Percentiles rank a stretch among this genome's conserved stretches.
These are phyloP conservation scores for Kodamaea hsintzibuensis DNA, from an alignment of 805 yeast species.

Conservation along the genomic window DNA sequence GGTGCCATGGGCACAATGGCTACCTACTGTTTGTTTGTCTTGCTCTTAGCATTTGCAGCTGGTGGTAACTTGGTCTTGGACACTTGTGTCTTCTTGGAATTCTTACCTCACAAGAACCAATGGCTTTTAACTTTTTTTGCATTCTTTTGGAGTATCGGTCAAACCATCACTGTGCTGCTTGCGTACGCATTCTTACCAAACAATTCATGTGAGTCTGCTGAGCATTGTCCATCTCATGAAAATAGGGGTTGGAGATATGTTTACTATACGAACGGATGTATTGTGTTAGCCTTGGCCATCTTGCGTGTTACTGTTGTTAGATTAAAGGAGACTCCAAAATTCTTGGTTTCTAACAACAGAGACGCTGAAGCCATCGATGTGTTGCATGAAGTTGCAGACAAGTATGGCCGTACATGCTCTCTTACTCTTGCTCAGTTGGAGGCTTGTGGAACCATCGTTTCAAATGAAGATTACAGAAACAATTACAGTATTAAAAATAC, in stretches of 20 bases:
- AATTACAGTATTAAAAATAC: conserved; percentile 7
- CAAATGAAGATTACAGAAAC: conserved; percentile 22
- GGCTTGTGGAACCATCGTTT: conserved; percentile 18
- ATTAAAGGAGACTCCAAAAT: conserved; percentile 59
- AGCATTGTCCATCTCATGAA: conserved; percentile 43
- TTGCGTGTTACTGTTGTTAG: conserved; percentile 33
- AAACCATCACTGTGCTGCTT: conserved; percentile 50
- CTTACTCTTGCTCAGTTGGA: conserved; percentile 24
- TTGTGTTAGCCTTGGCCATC: conserved; percentile 42
- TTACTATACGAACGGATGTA: conserved; percentile 46
- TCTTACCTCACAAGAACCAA: conserved; percentile 51
- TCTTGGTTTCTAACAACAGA: conserved; percentile 50
- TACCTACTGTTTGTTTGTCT: conserved; percentile 50
- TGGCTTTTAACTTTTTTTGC: conserved; percentile 52
- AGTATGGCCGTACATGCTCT: conserved; percentile 20
- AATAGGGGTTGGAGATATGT: conserved; percentile 67
- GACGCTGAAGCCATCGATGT: conserved; percentile 50
- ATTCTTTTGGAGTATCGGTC: conserved; percentile 46
- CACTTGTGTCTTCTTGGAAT: conserved; percentile 54
- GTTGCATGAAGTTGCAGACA: conserved; percentile 44
- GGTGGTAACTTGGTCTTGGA: conserved; percentile 62
- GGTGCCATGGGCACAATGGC: conserved; percentile 54
- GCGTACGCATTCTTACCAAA: conserved; percentile 59
- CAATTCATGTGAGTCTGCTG: conserved; percentile 43
- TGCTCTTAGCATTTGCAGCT: conserved; percentile 45